Evolutionary conservation across 495 filamentous ascomycete genomes (phyloP), one percentile per base, ranked within the genome.

Genomic region (Xylaria telfairii): DNA sequence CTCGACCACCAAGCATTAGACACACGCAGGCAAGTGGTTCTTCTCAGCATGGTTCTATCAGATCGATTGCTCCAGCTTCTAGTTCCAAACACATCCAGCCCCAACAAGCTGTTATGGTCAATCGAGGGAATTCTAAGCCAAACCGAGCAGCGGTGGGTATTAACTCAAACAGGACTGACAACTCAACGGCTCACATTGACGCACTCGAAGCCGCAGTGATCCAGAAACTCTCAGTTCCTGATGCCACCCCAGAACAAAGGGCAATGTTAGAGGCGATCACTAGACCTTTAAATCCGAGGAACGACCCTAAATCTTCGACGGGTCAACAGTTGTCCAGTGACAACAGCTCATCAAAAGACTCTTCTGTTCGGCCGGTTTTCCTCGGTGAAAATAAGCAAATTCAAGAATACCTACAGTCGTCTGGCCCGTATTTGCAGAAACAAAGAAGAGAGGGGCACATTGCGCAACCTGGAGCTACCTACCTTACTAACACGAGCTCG

Each of bases 261-360:
- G 37, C 4, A 42, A 51, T 65, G 60, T 32, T 59, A 39, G 61
- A 59, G 49, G 57, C 42, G 3, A 67, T 42, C 75, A 73, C 37
- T 42, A 73, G n/a, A 62, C 64, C 53, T 77, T 75, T 71, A 71
- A 51, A n/a, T 59, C 71, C 10, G 71, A 68, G 37, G 66, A 76
- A 5, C 68, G 76, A 17, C 75, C 65, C 53, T 72, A 74, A 28
- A 75, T 72, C 12, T 47, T 76, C 76, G 19, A 70, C 75, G 0
- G 41, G 3, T 41, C 60, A 65, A 19, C 60, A 65, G 13, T n/a
- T n/a, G 19, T 65, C 68, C 4, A 64, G 68, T n/a, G 68, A 70
- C 9, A 57, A 44, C 19, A 30, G 24, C 41, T 70, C 68, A 15
- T 59, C 51, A n/a, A 65, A 54, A 24, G 62, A 47, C 0, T 68